phyloP scores from a whole-genome alignment of 228 moss, liverwort and hornwort species.

The Sphagnum fallax region DNA sequence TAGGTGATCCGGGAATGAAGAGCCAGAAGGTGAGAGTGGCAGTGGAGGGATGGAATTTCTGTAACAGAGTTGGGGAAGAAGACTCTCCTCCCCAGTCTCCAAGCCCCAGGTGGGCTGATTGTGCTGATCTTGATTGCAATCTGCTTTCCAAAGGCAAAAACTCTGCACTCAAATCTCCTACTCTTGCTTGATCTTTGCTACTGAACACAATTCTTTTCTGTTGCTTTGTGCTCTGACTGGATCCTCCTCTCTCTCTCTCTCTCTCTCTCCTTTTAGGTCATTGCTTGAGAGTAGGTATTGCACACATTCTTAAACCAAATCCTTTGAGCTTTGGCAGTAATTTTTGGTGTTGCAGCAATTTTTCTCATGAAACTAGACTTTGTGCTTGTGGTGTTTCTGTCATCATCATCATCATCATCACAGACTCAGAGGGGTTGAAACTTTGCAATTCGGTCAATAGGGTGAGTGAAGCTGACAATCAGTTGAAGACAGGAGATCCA shows the following conservation, averaged over 20 bases:
- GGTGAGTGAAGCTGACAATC: slow-evolving; percentile 54
- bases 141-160: not conserved
- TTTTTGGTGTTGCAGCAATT: not conserved
- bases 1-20: slow-evolving; percentile 82
- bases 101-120: slow-evolving; percentile 93
- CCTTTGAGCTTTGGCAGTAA: not conserved
- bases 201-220: not conserved
- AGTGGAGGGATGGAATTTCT: slow-evolving; percentile 87
- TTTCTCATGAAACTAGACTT: slow-evolving; percentile 3
- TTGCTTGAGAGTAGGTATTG: too few species aligned
- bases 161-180: too few species aligned
- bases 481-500: slow-evolving; percentile 44
- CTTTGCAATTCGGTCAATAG: slow-evolving; percentile 19
- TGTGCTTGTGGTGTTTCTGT: not conserved
- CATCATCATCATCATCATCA: too few species aligned
- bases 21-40: slow-evolving; percentile 76
- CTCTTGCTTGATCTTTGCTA: not conserved
- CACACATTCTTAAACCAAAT: not conserved
- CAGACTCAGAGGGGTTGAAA: not conserved
- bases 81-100: slow-evolving; percentile 33
- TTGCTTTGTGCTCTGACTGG: not conserved
- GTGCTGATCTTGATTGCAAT: slow-evolving; percentile 54
- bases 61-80: slow-evolving; percentile 65
- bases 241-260: not conserved
- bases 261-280: not conserved